Base-by-base conservation (phyloP, 2,329 filamentous ascomycete genomes). In the Aspergillus nomiae region DNA sequence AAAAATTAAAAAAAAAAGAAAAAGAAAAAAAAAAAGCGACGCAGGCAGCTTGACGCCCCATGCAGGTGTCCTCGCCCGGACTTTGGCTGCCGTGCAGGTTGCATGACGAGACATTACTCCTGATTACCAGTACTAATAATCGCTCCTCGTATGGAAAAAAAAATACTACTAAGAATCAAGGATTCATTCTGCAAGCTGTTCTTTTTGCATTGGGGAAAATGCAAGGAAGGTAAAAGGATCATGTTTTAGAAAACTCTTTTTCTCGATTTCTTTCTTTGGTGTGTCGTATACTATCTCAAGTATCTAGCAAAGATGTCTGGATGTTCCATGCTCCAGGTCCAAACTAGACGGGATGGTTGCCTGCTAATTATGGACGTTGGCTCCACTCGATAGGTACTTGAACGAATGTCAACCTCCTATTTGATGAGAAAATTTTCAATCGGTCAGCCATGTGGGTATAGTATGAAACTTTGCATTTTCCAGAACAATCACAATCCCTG, bases 401-500 rank as follows among this genome's bases (percentile, higher is more conserved):
- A 38, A n/a, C 21, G 24, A 55, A 24, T 38, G 51, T 55, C 51
- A 55, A 26, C 19, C 10, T 55, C 32, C 9, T n/a, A 55, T 55
- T 55, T 19, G 51, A 38, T 36, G 51, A 55, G 51, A 55, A 55
- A 36, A 55, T 38, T 55, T 55, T 38, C 51, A 55, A 36, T 38
- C 51, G 51, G 51, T 55, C 51, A 55, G 51, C 51, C 51, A 55
- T 55, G 51, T 55, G 51, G 51, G 51, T 38, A 55, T 55, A 38
- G 51, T 55, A 38, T 38, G 11, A 55, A 55, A 55, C 51, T 55
- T 55, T 55, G 26, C 51, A 55, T 55, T 38, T 55, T 55, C 51
- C 51, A 55, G 51, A 55, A 55, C 32, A 36, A 55, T 55, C 51
- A 55, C 34, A 55, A 55, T 55, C 51, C 51, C 38, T 55, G 51